Base-by-base conservation (phyloP, 1,284 basidiomycete genomes). In the Dichomitus squalens region DNA sequence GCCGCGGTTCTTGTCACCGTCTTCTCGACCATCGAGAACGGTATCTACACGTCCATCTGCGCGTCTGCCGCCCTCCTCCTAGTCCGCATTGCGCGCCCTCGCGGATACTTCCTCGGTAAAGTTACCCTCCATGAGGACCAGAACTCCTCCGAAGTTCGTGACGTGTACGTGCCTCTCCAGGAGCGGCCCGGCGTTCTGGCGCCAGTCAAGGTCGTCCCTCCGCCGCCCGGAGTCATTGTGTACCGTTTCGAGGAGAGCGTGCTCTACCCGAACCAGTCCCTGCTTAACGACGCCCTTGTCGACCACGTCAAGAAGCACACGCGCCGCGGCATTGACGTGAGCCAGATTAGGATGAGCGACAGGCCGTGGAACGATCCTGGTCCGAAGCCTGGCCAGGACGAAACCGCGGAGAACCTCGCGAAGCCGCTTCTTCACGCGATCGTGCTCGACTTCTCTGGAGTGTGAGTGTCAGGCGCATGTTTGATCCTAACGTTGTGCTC, bases 311-410 rank as follows among this genome's bases (percentile, higher is more conserved):
- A 92, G 75, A 75, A 75, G 60, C 78, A 87, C 64, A 94, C 90
- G 63, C 83, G 87, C 18, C 84, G 95, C 35, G 93, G 93, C 20
- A 81, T 80, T 65, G 91, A 94, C 71, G 81, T 92, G 75, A 80
- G 80, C 55, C 70, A 75, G 23, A 78, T 92, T 64, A 80, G 72
- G 53, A 73, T 84, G 46, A 79, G 82, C 64, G 95, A 98, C 70
- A 85, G 96, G 46, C 86, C 94, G 3, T 99, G 96, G 96, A 99
- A 99, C 72, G 95, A 97, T 69, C 90, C 93, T 12, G 92, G 92
- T 44, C 92, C 90, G 36, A 73, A 74, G 51, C 76, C 79, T 50
- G 79, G 77, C 21, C 65, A 74, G 7, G 76, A 75, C 39, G 81
- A 85, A 54, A 78, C 76, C 60, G 75, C 70, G 33, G 75, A 73